A percentile compares a stretch with the other conserved stretches of the same genome.
Evolutionary conservation across 2,329 filamentous ascomycete genomes (phyloP).

Genomic region (Alternaria viburni): DNA sequence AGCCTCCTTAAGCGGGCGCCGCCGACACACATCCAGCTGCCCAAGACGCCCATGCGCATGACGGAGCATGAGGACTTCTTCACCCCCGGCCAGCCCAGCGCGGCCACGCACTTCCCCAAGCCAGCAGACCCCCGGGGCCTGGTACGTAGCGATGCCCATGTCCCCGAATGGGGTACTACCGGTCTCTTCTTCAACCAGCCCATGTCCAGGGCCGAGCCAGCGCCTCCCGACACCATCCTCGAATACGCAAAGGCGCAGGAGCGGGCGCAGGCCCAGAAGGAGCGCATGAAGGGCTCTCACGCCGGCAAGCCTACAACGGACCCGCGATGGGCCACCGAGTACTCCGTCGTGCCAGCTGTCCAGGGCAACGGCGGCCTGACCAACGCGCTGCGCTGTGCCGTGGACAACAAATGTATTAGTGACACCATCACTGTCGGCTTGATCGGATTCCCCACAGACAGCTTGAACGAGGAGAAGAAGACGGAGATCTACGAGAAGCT

Average conservation of each 20-base stretch:
- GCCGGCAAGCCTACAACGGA: slow-evolving; percentile 41
- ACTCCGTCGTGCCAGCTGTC: slow-evolving; percentile 82
- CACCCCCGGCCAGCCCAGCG: slow-evolving; percentile 49
- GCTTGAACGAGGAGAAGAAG: slow-evolving; percentile 75
- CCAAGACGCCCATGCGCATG: slow-evolving; percentile 51
- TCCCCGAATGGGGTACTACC: slow-evolving; percentile 74
- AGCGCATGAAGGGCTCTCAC: slow-evolving; percentile 23
- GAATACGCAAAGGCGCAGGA: slow-evolving; percentile 65
- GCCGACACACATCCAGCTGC: slow-evolving; percentile 36
- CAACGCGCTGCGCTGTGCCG: slow-evolving; percentile 83
- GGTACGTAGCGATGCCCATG: slow-evolving; percentile 75
- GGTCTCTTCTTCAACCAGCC: slow-evolving; percentile 75
- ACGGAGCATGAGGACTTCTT: slow-evolving; percentile 55
- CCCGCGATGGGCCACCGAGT: slow-evolving; percentile 70
- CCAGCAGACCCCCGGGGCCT: slow-evolving; percentile 58
- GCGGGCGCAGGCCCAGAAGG: slow-evolving; percentile 37
- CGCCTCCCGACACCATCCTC: slow-evolving; percentile 77
- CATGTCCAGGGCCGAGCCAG: slow-evolving; percentile 72
- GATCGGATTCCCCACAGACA: slow-evolving; percentile 91
- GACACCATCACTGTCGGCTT: slow-evolving; percentile 93
- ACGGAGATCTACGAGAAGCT: slow-evolving; percentile 83
- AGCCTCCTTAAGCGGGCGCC: slow-evolving; percentile 49
- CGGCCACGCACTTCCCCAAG: slow-evolving; percentile 62
- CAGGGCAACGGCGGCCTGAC: slow-evolving; percentile 92
- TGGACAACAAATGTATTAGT: slow-evolving; percentile 69